A percentile compares a stretch with the other conserved stretches of the same genome.
These are phyloP conservation scores for Tetrahymena thermophila DNA, from an alignment of 73 alveolate species.

Conservation along the genomic window DNA sequence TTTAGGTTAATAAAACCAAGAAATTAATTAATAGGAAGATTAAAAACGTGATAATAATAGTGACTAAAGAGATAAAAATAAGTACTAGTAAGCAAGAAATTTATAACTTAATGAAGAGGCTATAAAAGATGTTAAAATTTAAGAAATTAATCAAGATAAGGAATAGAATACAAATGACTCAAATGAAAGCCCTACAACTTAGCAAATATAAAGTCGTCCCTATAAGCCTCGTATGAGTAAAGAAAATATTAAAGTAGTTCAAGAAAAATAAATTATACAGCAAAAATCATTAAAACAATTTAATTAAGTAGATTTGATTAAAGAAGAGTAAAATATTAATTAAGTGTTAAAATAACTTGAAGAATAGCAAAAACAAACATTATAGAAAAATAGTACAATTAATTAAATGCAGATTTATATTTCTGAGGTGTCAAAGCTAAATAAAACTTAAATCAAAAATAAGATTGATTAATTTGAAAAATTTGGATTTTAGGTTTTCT, in stretches of 20 bases:
- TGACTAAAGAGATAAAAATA: neutral
- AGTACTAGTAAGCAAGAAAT: neutral
- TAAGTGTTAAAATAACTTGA: neutral
- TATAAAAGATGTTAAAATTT: neutral
- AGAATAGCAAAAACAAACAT: neutral
- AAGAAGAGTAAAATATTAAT: neutral
- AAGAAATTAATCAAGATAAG: neutral
- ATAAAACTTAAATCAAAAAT: neutral
- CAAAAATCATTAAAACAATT: neutral
- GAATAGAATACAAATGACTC: neutral
- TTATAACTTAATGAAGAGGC: neutral
- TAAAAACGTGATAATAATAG: too few species aligned
- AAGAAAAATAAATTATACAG: neutral
- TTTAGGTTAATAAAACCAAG: too few species aligned
- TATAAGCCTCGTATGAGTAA: neutral
- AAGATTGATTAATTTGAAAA: neutral
- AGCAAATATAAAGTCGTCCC: neutral
- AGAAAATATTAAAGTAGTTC: neutral
- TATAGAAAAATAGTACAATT: neutral
- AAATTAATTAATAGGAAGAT: too few species aligned
- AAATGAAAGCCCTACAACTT: neutral
- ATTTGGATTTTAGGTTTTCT: neutral
- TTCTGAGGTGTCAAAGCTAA: neutral
- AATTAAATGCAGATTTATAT: neutral
- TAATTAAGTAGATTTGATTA: neutral